A percentile compares a stretch with the other conserved stretches of the same genome.
These are phyloP conservation scores for Aspergillus luchuensis DNA, from an alignment of 2,329 filamentous ascomycete species.

Conservation along the genomic window DNA sequence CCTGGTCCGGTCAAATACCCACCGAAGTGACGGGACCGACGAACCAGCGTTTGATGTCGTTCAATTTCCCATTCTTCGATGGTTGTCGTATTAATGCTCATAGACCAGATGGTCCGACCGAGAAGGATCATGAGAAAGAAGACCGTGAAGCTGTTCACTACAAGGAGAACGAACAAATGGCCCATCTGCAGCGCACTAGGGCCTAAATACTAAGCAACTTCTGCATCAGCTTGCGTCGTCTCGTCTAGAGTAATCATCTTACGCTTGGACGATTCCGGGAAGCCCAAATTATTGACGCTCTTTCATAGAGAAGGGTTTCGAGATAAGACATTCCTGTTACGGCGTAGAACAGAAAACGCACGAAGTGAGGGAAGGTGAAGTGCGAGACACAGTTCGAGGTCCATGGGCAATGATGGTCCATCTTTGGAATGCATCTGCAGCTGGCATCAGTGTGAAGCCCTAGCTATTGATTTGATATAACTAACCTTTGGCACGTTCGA, in stretches of 20 bases:
- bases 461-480: neutral
- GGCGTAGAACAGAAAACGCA: conserved; percentile 64
- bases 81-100: conserved; percentile 62
- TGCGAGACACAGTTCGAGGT: conserved; percentile 67
- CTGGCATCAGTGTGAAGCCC: conserved; percentile 13
- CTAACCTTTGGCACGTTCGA: conserved; percentile 61
- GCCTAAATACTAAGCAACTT: conserved; percentile 56
- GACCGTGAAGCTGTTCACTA: conserved; percentile 59
- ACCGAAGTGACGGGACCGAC: conserved; percentile 53
- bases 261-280: conserved; percentile 60
- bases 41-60: conserved; percentile 49
- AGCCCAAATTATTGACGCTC: conserved; percentile 57
- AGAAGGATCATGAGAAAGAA: conserved; percentile 59
- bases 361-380: conserved; percentile 65
- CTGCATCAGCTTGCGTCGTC: neutral
- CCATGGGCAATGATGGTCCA: conserved; percentile 70
- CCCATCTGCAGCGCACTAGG: conserved; percentile 55
- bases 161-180: conserved; percentile 57
- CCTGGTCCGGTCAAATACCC: conserved; percentile 62
- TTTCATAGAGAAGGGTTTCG: conserved; percentile 56
- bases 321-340: conserved; percentile 60
- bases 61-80: conserved; percentile 66
- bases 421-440: conserved; percentile 62
- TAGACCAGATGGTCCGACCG: conserved; percentile 56
- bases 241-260: conserved; percentile 26